Evolutionary conservation across 1,284 basidiomycete genomes (phyloP).

Genomic region (Marasmius sp.): DNA sequence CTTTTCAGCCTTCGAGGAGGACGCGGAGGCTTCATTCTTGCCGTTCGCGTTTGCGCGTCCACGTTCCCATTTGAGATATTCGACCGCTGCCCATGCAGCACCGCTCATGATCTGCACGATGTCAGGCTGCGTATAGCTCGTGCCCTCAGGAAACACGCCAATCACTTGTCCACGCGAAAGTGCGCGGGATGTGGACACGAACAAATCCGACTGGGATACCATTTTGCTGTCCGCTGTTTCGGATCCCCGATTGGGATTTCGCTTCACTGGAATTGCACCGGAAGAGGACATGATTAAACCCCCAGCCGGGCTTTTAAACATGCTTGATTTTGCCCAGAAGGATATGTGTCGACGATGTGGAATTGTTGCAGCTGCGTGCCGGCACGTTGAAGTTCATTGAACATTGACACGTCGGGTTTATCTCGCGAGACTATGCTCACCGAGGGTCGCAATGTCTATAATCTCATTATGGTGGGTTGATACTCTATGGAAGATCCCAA

Average conservation of each 20-base stretch:
- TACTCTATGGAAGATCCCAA: slow-evolving; percentile 34
- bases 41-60: slow-evolving; percentile 20
- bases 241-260: slow-evolving; percentile 32
- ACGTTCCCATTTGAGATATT: slow-evolving; percentile 56
- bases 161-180: slow-evolving; percentile 60
- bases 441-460: slow-evolving; percentile 54
- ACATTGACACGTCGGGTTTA: background rate
- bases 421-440: slow-evolving; percentile 26
- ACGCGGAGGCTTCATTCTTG: slow-evolving; percentile 12
- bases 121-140: slow-evolving; percentile 61
- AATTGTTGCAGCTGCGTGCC: slow-evolving; percentile 46
- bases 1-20: slow-evolving; percentile 11
- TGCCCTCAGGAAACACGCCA: slow-evolving; percentile 78
- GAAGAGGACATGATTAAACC: slow-evolving; percentile 61
- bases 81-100: slow-evolving; percentile 76
- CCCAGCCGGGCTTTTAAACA: slow-evolving; percentile 63
- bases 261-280: slow-evolving; percentile 75
- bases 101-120: slow-evolving; percentile 75
- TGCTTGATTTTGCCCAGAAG: slow-evolving; percentile 71
- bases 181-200: slow-evolving; percentile 63
- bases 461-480: slow-evolving; percentile 71
- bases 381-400: background rate
- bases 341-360: slow-evolving; percentile 63
- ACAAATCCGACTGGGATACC: slow-evolving; percentile 56
- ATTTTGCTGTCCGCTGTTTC: slow-evolving; percentile 23